Percentiles rank a stretch among this genome's conserved stretches.
Conservation (phyloP, 2,329 filamentous ascomycete genomes). For the Penicillium sp. region DNA sequence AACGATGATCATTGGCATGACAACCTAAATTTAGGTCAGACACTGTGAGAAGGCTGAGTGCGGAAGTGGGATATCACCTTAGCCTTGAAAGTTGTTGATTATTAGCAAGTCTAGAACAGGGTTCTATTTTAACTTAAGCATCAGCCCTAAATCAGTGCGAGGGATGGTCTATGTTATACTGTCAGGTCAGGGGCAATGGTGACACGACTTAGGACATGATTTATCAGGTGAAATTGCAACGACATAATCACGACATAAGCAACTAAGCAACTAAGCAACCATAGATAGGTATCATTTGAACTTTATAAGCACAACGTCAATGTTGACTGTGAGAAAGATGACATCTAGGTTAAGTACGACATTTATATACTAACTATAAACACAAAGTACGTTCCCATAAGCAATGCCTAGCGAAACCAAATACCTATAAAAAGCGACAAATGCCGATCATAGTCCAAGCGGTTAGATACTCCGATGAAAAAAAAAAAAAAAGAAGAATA, state of each 20-base stretch:
- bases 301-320: no score
- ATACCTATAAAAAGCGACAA: neutral
- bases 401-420: neutral
- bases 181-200: neutral
- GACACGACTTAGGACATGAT: neutral
- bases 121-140: neutral
- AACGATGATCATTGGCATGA: neutral
- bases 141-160: neutral
- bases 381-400: neutral
- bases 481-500: neutral
- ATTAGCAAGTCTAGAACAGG: neutral
- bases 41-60: neutral
- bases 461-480: neutral
- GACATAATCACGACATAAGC: neutral
- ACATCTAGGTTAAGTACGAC: neutral
- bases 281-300: neutral
- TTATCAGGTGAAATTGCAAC: neutral
- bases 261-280: neutral
- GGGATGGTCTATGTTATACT: neutral
- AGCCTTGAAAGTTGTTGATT: neutral
- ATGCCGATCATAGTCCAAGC: neutral
- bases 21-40: constrained; percentile 7
- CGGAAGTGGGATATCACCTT: neutral
- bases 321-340: neutral
- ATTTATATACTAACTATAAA: neutral